Percentiles rank a stretch among this genome's conserved stretches.
Evolutionary conservation across 805 yeast species (phyloP).

Genomic region (Maudiozyma bulderi): DNA sequence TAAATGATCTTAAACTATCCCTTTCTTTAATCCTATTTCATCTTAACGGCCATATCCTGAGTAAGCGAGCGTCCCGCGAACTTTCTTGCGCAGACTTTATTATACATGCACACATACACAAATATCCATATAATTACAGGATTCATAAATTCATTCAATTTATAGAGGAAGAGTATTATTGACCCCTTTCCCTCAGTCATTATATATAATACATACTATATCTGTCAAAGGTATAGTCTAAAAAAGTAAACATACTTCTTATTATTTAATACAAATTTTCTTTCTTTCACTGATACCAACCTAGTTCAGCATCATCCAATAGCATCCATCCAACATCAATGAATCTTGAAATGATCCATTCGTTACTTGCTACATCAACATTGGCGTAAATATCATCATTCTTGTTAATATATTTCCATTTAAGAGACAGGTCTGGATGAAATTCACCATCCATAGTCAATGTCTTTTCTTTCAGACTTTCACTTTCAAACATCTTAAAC

Average conservation of each 20-base stretch:
- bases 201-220: background rate
- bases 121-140: conserved; percentile 19
- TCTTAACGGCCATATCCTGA: no score
- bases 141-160: background rate
- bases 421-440: conserved; percentile 3
- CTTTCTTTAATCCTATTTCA: no score
- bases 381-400: conserved; percentile 1
- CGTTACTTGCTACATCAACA: conserved; percentile 1
- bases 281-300: conserved; percentile 18
- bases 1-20: no score
- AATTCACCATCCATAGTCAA: conserved; percentile 4
- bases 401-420: conserved; percentile 5
- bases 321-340: conserved; percentile 24
- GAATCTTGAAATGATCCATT: conserved; percentile 8
- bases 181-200: no score
- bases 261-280: background rate
- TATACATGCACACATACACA: conserved; percentile 31
- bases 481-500: conserved; percentile 20
- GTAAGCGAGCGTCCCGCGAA: background rate
- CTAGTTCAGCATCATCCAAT: conserved; percentile 25
- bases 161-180: background rate
- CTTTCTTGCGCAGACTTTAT: background rate
- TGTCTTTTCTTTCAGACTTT: conserved; percentile 4
- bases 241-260: background rate
- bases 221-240: background rate